A percentile compares a stretch with the other conserved stretches of the same genome.
phyloP scores from a whole-genome alignment of 1,139 yeast genomes.

The Candida sojae region DNA sequence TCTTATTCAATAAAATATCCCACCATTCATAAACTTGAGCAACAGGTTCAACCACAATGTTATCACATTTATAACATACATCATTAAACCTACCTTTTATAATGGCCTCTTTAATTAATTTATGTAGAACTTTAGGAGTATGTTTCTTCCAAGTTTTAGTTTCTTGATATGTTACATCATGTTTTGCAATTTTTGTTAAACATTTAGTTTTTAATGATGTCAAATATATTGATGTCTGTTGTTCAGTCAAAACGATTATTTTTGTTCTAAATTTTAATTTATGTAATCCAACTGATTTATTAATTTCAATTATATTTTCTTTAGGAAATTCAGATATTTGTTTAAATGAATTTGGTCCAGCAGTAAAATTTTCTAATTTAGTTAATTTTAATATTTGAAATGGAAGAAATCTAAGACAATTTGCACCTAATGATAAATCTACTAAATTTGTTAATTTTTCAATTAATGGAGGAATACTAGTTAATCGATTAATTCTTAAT shows the following conservation, averaged over 20 bases:
- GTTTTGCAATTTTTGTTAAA: slow-evolving; percentile 36
- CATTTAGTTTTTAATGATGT: slow-evolving; percentile 34
- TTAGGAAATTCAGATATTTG: slow-evolving; percentile 20
- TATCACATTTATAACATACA: slow-evolving; percentile 37
- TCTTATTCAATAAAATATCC: slow-evolving; percentile 41
- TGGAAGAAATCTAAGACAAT: slow-evolving; percentile 37
- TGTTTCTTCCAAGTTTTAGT: slow-evolving; percentile 42
- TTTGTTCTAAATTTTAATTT: slow-evolving; percentile 23
- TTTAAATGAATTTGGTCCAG: slow-evolving; percentile 48
- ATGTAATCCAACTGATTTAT: slow-evolving; percentile 15
- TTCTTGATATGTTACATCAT: slow-evolving; percentile 48
- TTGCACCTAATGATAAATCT: slow-evolving; percentile 43
- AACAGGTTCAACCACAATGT: slow-evolving; percentile 40
- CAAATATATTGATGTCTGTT: slow-evolving; percentile 11
- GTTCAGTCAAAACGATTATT: slow-evolving; percentile 17
- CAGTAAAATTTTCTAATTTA: slow-evolving; percentile 32
- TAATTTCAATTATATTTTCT: slow-evolving; percentile 25
- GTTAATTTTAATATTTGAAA: slow-evolving; percentile 35
- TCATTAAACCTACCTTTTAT: slow-evolving; percentile 39
- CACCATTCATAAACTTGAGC: slow-evolving; percentile 51
- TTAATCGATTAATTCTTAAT: slow-evolving; percentile 40
- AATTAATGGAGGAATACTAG: slow-evolving; percentile 37
- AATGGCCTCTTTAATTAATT: slow-evolving; percentile 38
- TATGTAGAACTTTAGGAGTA: slow-evolving; percentile 40
- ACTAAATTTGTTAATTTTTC: slow-evolving; percentile 31